phyloP scores from a whole-genome alignment of 768 basidiomycete genomes.

The Crassisporium funariophilum region DNA sequence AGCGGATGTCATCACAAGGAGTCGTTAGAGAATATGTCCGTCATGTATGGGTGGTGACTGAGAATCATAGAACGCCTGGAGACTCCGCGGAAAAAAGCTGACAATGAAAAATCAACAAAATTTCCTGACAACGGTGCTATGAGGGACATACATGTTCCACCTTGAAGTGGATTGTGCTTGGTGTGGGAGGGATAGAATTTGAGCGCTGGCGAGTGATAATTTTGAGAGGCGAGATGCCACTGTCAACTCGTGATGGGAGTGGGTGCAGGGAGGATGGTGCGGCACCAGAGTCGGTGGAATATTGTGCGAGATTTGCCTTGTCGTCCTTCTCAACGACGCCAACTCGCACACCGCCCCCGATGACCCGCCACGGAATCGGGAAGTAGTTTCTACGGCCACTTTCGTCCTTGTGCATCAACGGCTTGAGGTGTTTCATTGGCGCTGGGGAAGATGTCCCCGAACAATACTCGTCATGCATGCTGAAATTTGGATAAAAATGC shows the following conservation, averaged over 20 bases:
- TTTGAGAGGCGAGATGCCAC: conserved; percentile 15
- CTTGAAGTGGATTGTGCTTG: conserved; percentile 29
- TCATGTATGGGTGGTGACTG: not conserved
- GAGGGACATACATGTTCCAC: conserved; percentile 30
- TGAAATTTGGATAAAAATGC: conserved; percentile 21
- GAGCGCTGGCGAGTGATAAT: conserved; percentile 32
- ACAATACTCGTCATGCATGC: conserved; percentile 45
- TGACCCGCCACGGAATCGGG: conserved; percentile 75
- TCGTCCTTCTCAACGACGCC: conserved; percentile 35
- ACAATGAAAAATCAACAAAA: too few relatives aligned
- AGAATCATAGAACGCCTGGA: conserved; percentile 35
- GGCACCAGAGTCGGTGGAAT: conserved; percentile 2
- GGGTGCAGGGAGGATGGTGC: conserved; percentile 2
- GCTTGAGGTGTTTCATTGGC: conserved; percentile 6
- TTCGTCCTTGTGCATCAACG: conserved; percentile 24
- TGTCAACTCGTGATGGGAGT: conserved; percentile 6
- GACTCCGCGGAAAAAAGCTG: conserved; percentile 46
- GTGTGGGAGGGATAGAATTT: conserved; percentile 36
- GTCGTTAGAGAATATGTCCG: not conserved
- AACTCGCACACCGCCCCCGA: conserved; percentile 76
- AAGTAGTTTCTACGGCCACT: conserved; percentile 47
- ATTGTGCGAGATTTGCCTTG: conserved; percentile 9
- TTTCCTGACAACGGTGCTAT: not conserved
- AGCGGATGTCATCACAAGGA: not conserved
- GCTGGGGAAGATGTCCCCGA: conserved; percentile 16